A percentile compares a stretch with the other conserved stretches of the same genome.
Conservation (phyloP, 83 land plant species). For the Thuja plicata region DNA sequence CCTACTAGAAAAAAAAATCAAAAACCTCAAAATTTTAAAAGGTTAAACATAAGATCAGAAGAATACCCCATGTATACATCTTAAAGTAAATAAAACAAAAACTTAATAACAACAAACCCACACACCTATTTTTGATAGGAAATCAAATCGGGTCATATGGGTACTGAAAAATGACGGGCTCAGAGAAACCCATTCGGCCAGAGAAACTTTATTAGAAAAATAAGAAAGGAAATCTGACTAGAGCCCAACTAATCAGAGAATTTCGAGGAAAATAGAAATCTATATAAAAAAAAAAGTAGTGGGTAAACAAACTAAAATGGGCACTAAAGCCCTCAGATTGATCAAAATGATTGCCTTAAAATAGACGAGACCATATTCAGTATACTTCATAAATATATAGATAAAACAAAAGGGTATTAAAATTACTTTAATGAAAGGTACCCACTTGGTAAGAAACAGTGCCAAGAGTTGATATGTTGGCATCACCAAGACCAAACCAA, state of each 20-base stretch:
- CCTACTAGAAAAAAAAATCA: background rate
- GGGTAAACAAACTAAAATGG: background rate
- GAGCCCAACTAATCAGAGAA: background rate
- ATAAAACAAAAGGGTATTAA: background rate
- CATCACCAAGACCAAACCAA: background rate
- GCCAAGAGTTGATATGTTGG: background rate
- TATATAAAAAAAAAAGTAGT: no score
- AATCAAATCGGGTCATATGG: no score
- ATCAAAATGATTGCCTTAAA: background rate
- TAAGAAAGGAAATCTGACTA: no score
- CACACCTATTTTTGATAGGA: no score
- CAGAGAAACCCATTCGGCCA: no score
- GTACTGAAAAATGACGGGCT: no score
- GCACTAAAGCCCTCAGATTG: background rate
- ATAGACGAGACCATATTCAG: background rate
- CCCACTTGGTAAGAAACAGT: conserved; percentile 9
- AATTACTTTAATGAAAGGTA: background rate
- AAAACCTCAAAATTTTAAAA: background rate
- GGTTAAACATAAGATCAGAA: background rate
- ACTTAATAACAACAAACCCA: no score
- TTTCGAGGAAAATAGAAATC: background rate
- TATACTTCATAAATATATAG: background rate
- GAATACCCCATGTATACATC: no score
- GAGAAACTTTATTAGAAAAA: no score
- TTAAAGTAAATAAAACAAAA: no score